Evolutionary conservation across 1,139 yeast genomes (phyloP).

Genomic region (Suhomyces bolitotheri): DNA sequence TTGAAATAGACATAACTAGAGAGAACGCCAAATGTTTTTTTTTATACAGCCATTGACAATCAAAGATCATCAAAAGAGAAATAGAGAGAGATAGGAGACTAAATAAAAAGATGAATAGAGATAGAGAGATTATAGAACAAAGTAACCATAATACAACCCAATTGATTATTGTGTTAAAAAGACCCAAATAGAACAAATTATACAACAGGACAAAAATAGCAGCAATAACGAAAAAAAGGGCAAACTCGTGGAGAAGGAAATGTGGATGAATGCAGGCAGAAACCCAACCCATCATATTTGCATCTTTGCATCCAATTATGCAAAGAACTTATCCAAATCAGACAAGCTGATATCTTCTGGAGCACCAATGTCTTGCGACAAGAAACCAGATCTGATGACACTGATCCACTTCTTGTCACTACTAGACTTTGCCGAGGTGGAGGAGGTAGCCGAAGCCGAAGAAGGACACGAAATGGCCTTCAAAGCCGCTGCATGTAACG

Average conservation of each 20-base stretch:
- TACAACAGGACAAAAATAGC: slow-evolving; percentile 8
- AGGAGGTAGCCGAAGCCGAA: slow-evolving; percentile 28
- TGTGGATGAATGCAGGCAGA: background rate
- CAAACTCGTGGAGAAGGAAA: slow-evolving; percentile 1
- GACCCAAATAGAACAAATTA: slow-evolving; percentile 11
- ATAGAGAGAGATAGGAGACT: slow-evolving; percentile 3
- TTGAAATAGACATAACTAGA: slow-evolving; percentile 3
- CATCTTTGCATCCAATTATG: too few relatives aligned
- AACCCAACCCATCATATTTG: too few relatives aligned
- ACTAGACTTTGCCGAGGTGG: slow-evolving; percentile 10
- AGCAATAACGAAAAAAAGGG: slow-evolving; percentile 5
- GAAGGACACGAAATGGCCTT: slow-evolving; percentile 45
- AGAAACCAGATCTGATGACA: slow-evolving; percentile 71
- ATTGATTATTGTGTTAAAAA: slow-evolving; percentile 8
- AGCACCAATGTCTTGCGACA: slow-evolving; percentile 70
- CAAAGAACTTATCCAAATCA: slow-evolving; percentile 66
- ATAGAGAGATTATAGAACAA: slow-evolving; percentile 6
- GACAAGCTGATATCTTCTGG: slow-evolving; percentile 77
- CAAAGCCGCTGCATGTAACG: slow-evolving; percentile 70
- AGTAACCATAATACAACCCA: slow-evolving; percentile 11
- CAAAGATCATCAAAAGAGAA: slow-evolving; percentile 5
- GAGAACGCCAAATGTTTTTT: slow-evolving; percentile 9
- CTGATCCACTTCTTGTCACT: slow-evolving; percentile 63
- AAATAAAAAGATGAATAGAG: background rate
- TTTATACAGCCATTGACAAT: slow-evolving; percentile 3